These are phyloP conservation scores for Leptographium wingfieldii DNA, from an alignment of 2,329 filamentous ascomycete species.

Conservation along the genomic window DNA sequence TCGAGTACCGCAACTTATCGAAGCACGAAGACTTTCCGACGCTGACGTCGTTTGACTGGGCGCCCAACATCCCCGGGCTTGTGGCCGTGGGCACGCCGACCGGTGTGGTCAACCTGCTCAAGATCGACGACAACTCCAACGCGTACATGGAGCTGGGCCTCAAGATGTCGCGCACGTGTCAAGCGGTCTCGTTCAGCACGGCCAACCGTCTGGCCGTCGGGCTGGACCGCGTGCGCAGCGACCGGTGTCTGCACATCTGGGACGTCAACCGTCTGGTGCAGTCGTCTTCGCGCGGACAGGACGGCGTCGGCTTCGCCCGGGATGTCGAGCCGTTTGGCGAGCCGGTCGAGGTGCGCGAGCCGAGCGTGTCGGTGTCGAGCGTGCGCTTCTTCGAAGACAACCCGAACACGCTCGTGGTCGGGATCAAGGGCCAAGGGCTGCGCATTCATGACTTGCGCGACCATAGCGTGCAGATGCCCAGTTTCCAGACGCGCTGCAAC, in stretches of 20 bases:
- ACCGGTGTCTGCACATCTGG: conserved; percentile 73
- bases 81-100: conserved; percentile 64
- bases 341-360: conserved; percentile 46
- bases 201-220: conserved; percentile 63
- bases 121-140: conserved; percentile 58
- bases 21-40: conserved; percentile 52
- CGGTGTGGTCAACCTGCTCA: conserved; percentile 62
- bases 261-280: conserved; percentile 53
- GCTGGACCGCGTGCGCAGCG: conserved; percentile 68
- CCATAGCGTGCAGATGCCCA: conserved; percentile 21
- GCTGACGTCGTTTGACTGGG: conserved; percentile 56
- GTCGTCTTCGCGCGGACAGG: conserved; percentile 15
- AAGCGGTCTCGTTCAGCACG: conserved; percentile 69
- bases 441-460: conserved; percentile 63
- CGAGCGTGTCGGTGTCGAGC: conserved; percentile 65
- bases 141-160: conserved; percentile 53
- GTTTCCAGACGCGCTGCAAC: conserved; percentile 54
- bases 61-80: conserved; percentile 47
- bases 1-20: conserved; percentile 44
- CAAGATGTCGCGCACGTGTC: conserved; percentile 65
- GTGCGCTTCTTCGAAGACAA: conserved; percentile 71
- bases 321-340: conserved; percentile 38
- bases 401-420: conserved; percentile 62
- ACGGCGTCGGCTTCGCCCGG: conserved; percentile 32
- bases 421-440: conserved; percentile 62